Percentiles rank a stretch among this genome's conserved stretches.
Conservation (phyloP, 495 filamentous ascomycete species). For the Penicillium mononematosum region DNA sequence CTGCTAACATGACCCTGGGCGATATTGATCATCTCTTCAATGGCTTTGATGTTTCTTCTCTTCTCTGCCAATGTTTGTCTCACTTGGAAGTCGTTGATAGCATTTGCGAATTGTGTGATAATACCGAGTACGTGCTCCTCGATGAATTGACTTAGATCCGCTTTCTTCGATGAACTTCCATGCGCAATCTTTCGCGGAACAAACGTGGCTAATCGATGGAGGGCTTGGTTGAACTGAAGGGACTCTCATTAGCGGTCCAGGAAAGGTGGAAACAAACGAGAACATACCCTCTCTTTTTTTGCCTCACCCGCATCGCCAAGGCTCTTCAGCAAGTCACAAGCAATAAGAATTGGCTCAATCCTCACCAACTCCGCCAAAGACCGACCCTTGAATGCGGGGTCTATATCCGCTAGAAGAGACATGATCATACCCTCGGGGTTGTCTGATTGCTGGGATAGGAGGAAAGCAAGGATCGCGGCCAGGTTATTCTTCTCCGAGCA, state of each 20-base stretch:
- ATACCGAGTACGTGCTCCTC: conserved; percentile 85
- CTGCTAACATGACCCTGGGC: conserved; percentile 66
- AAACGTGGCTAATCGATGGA: conserved; percentile 66
- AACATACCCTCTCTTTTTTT: conserved; percentile 56
- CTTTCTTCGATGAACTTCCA: conserved; percentile 49
- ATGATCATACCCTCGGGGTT: conserved; percentile 69
- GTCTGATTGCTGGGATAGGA: conserved; percentile 68
- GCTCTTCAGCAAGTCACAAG: conserved; percentile 80
- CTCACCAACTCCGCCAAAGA: conserved; percentile 68
- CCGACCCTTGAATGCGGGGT: conserved; percentile 63
- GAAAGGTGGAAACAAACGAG: not conserved
- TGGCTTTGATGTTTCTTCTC: conserved; percentile 70
- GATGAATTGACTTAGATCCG: conserved; percentile 70
- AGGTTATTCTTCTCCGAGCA: conserved; percentile 69
- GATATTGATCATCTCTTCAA: conserved; percentile 83
- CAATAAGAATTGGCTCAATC: conserved; percentile 70
- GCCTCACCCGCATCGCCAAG: conserved; percentile 66
- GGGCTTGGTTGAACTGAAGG: conserved; percentile 54
- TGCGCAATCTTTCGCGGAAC: conserved; percentile 54
- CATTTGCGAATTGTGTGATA: conserved; percentile 75
- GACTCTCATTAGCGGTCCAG: not conserved
- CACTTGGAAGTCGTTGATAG: conserved; percentile 68
- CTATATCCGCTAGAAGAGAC: conserved; percentile 61
- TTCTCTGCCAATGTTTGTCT: conserved; percentile 63
- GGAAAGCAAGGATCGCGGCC: conserved; percentile 71